phyloP scores from a whole-genome alignment of 257 asterid species.

The Ajuga chamaepitys region DNA sequence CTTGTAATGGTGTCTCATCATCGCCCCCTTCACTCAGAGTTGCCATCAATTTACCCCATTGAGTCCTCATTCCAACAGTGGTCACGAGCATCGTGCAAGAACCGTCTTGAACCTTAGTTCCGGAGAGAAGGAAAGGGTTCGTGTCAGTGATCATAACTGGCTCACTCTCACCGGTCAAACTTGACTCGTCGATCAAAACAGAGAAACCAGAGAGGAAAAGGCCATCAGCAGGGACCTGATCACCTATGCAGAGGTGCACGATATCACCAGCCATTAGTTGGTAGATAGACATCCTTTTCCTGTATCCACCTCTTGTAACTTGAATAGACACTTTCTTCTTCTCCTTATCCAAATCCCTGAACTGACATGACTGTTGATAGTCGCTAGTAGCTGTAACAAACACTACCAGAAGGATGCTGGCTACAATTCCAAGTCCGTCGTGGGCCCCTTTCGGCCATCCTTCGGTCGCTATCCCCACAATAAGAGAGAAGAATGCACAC shows the following conservation, averaged over 20 bases:
- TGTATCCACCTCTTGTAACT: conserved; percentile 67
- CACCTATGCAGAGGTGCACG: conserved; percentile 85
- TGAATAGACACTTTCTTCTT: conserved; percentile 80
- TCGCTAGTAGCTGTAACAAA: conserved; percentile 92
- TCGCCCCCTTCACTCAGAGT: conserved; percentile 93
- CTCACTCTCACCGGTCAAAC: conserved; percentile 92
- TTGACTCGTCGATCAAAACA: conserved; percentile 72
- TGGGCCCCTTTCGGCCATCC: conserved; percentile 98
- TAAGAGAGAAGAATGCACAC: conserved; percentile 71
- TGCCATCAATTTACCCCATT: conserved; percentile 92
- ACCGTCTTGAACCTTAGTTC: conserved; percentile 94
- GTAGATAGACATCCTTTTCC: conserved; percentile 72
- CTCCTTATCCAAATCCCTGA: conserved; percentile 84
- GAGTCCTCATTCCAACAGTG: conserved; percentile 96
- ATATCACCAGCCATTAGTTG: conserved; percentile 74
- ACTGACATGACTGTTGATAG: conserved; percentile 80
- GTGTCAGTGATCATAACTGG: conserved; percentile 57
- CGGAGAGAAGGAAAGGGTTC: conserved; percentile 72
- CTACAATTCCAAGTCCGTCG: conserved; percentile 91
- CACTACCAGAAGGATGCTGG: conserved; percentile 79
- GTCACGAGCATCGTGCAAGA: conserved; percentile 92
- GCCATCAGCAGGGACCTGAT: conserved; percentile 95
- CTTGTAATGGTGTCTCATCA: conserved; percentile 87
- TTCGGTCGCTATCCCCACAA: conserved; percentile 80
- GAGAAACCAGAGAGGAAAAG: conserved; percentile 81